Evolutionary conservation across 2,329 filamentous ascomycete species (phyloP), one percentile per base, ranked within the genome.

Genomic region (Colletotrichum agaves): DNA sequence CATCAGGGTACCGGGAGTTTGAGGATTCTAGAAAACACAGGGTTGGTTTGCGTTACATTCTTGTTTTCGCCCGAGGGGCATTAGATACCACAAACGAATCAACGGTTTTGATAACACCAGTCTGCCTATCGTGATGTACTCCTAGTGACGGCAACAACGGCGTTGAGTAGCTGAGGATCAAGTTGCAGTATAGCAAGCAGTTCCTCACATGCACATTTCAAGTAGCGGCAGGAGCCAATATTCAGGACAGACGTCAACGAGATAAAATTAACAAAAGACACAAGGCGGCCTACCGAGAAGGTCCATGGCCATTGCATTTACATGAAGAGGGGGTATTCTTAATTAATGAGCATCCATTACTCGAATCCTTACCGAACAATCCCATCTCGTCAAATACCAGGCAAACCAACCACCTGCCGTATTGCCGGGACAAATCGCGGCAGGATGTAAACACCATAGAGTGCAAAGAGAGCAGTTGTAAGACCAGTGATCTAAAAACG

Each of bases 381-480:
- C 27, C 17, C 13, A 47, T n/a, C 19, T 23, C 33, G 61, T 74
- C 75, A 87, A 75, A 87, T 80, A 0, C 85, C 85, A 1, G 85
- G 86, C 44, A 87, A 66, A 0, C 86, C 86, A 44, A 87, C 61
- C 2, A 85, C 53, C 10, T 77, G 73, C 21, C 86, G 77, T 37
- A 86, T 13, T 1, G 73, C 78, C 1, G 85, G 85, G 31, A 85
- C 75, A 67, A 83, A 83, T 8, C 86, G 78, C 15, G 86, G 86
- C 12, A 88, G 76, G 37, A 86, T 76, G 67, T 88, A 88, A 7
- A 86, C 79, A 19, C 73, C 67, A 61, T 87, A 88, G 41, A 86
- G 78, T 0, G 80, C 84, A 4, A 77, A 49, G 2, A 80, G 61
- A 1, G 86, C 84, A 6, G 85, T 81, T 19, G 86, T 65, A 19